Evolutionary conservation across 345 rosid genomes (phyloP), one percentile per base, ranked within the genome.

Genomic region (Euclidium syriacum): DNA sequence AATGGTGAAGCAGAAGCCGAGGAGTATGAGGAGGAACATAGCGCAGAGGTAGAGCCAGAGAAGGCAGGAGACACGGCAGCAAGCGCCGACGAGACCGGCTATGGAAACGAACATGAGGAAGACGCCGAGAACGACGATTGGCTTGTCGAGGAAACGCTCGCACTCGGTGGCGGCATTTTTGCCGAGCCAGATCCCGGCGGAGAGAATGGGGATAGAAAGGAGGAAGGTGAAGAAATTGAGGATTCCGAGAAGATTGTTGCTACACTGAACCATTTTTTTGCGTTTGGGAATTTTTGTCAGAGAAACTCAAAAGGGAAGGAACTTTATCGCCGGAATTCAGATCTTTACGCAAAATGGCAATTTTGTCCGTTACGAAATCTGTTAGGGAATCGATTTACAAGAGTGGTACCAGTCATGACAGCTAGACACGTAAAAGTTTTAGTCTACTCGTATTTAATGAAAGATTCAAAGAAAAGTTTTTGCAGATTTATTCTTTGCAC

Each of bases 51-150:
- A 92, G 22, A 84, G 4, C 98, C 98, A 92, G 12, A 92, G 86
- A 5, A 92, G 80, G 73, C 86, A 92, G 0, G 97, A 77, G 52
- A 85, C 85, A 33, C 94, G 83, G 55, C 96, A 92, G 32, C 97
- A 92, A 23, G 98, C 88, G 29, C 98, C 97, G 39, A 92, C 58
- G 47, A 92, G 80, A 0, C 97, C 98, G 2, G 97, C 95, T 7
- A 92, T 77, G 7, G 98, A 92, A 55, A 90, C 85, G 5, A 79
- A 18, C 86, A 92, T 80, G 50, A 92, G 90, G 77, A 90, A 92
- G 22, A 82, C 77, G 3, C 98, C 98, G 64, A 92, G 66, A 0
- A 78, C 71, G 26, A 90, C 85, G 46, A 90, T 58, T 1, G 98
- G 97, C n/a, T 75, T 82, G 77, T 92, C 97, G 10, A 92, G 81